Conservation (phyloP, 2,329 filamentous ascomycete species). For the Trichoderma lentiforme region DNA sequence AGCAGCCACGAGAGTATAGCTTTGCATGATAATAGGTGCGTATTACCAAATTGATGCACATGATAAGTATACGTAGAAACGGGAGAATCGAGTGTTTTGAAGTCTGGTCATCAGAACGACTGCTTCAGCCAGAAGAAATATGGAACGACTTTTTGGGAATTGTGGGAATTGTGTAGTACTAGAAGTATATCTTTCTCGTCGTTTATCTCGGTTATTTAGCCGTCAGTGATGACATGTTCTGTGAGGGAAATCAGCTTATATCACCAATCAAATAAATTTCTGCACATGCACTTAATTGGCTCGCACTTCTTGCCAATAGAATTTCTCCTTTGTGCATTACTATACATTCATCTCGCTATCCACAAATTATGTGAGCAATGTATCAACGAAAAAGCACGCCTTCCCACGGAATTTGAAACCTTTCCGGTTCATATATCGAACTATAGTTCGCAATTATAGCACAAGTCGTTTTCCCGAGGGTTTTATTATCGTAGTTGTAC, state of each 20-base stretch:
- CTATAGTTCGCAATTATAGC: not conserved
- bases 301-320: not conserved
- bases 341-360: not conserved
- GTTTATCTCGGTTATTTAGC: not conserved
- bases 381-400: not conserved
- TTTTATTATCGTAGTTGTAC: not conserved
- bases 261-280: not conserved
- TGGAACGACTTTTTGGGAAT: no score
- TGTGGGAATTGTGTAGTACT: not conserved
- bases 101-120: not conserved
- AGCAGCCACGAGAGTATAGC: not conserved
- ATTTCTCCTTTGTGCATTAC: not conserved
- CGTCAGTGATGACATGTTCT: not conserved
- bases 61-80: not conserved
- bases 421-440: not conserved
- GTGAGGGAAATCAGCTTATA: not conserved
- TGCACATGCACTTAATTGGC: not conserved
- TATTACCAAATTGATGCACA: not conserved
- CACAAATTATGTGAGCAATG: not conserved
- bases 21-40: not conserved
- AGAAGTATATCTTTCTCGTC: not conserved
- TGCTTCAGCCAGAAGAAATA: not conserved
- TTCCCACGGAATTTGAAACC: not conserved
- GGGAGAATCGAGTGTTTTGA: not conserved
- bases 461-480: not conserved